Evolutionary conservation across 2,329 filamentous ascomycete species (phyloP).

Genomic region (Diaporthe velutina): DNA sequence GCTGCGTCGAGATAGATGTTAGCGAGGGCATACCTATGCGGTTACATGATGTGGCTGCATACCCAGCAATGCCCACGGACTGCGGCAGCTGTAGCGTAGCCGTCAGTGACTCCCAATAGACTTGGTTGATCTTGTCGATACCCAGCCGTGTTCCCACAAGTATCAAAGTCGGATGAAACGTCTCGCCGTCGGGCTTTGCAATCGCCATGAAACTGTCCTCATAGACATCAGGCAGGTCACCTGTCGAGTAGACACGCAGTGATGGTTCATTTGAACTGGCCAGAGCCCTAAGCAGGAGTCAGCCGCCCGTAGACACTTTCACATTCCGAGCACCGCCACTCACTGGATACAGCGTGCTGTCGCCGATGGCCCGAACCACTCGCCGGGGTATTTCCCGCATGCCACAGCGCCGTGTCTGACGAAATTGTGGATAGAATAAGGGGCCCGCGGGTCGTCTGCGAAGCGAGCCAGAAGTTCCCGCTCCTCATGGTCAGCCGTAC

Average conservation of each 20-base stretch:
- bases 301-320: not conserved
- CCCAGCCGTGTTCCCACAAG: slow-evolving; percentile 90
- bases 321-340: slow-evolving; percentile 48
- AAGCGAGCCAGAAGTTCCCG: slow-evolving; percentile 82
- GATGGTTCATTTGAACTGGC: slow-evolving; percentile 74
- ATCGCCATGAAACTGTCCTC: slow-evolving; percentile 87
- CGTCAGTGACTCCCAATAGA: slow-evolving; percentile 95
- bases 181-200: slow-evolving; percentile 74
- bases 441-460: slow-evolving; percentile 86
- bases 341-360: slow-evolving; percentile 95
- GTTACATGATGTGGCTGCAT: slow-evolving; percentile 49
- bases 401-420: slow-evolving; percentile 87
- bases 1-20: slow-evolving; percentile 57
- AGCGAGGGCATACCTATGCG: not conserved
- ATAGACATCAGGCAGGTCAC: slow-evolving; percentile 92
- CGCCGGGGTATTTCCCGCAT: slow-evolving; percentile 94
- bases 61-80: slow-evolving; percentile 97
- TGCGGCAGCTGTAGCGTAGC: slow-evolving; percentile 87
- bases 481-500: slow-evolving; percentile 70
- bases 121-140: slow-evolving; percentile 92
- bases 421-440: slow-evolving; percentile 96
- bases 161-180: slow-evolving; percentile 87
- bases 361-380: slow-evolving; percentile 99
- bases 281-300: slow-evolving; percentile 71
- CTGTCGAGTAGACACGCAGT: slow-evolving; percentile 88